These are phyloP conservation scores for Pyrus communis DNA, from an alignment of 306 rosid species.

Conservation along the genomic window DNA sequence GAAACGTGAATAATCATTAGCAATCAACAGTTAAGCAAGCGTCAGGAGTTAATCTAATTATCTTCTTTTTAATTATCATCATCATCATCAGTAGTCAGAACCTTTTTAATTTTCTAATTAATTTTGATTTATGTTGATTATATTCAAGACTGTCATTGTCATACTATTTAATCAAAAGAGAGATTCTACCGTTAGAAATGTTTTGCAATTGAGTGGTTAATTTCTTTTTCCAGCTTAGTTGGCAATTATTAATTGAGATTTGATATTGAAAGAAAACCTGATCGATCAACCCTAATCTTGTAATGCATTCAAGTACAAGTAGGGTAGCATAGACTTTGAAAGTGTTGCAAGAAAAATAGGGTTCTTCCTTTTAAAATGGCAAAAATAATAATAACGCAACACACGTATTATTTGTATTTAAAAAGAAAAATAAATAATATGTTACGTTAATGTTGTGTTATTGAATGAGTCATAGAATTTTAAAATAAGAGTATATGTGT, in stretches of 20 bases:
- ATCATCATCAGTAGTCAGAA: not conserved
- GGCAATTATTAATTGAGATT: not conserved
- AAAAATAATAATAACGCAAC: no score
- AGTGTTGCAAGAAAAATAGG: no score
- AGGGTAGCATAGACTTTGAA: not conserved
- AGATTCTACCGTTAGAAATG: not conserved
- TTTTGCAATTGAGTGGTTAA: not conserved
- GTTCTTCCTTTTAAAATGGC: not conserved
- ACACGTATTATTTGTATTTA: not conserved
- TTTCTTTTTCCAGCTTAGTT: not conserved
- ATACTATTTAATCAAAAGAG: not conserved
- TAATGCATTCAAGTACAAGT: not conserved
- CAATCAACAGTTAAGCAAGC: not conserved
- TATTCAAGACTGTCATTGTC: not conserved
- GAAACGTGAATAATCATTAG: slow-evolving; percentile 4
- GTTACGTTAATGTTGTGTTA: not conserved
- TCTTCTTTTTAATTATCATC: not conserved
- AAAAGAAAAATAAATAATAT: no score
- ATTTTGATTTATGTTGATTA: not conserved
- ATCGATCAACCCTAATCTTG: not conserved
- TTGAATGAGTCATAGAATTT: not conserved
- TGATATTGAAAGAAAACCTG: not conserved
- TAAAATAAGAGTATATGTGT: no score
- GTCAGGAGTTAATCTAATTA: not conserved
- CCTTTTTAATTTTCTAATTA: not conserved